Evolutionary conservation across 164 flowering plant species (phyloP).

Genomic region (Paratinospora sagittata): DNA sequence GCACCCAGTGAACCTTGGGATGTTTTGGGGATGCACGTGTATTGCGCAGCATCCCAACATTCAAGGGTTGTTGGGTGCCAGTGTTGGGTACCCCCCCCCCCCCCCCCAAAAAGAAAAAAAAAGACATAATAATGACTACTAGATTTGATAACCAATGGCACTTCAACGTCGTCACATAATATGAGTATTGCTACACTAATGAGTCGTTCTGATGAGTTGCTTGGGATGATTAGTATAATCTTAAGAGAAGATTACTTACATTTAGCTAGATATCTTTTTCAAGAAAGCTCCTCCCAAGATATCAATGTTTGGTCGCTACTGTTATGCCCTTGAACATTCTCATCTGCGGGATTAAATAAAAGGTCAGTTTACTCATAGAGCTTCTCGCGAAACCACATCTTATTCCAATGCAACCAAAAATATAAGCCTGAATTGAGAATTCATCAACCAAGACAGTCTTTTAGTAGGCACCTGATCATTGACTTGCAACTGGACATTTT

Average conservation of each 20-base stretch:
- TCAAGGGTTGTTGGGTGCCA: too few species aligned
- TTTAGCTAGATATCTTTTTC: constrained; percentile 11
- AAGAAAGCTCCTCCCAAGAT: constrained; percentile 16
- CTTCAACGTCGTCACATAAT: neutral
- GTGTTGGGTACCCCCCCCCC: too few species aligned
- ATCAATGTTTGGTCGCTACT: constrained; percentile 17
- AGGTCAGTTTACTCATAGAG: neutral
- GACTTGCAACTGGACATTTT: constrained; percentile 20
- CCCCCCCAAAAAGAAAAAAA: too few species aligned
- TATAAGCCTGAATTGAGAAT: neutral
- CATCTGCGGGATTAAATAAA: constrained; percentile 13
- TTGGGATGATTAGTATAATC: neutral
- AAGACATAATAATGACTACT: too few species aligned
- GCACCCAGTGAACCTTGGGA: too few species aligned
- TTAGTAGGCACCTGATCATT: constrained; percentile 23
- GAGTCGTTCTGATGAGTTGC: neutral
- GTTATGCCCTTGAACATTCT: constrained; percentile 19
- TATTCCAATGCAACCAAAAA: neutral
- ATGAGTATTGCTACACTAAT: neutral
- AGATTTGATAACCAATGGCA: too few species aligned
- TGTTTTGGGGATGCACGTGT: too few species aligned
- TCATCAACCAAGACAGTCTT: neutral
- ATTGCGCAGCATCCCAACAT: too few species aligned
- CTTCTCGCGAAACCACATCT: neutral
- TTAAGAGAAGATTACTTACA: constrained; percentile 10